Conservation (phyloP, 2,329 filamentous ascomycete genomes). For the Botrytis fragariae region DNA sequence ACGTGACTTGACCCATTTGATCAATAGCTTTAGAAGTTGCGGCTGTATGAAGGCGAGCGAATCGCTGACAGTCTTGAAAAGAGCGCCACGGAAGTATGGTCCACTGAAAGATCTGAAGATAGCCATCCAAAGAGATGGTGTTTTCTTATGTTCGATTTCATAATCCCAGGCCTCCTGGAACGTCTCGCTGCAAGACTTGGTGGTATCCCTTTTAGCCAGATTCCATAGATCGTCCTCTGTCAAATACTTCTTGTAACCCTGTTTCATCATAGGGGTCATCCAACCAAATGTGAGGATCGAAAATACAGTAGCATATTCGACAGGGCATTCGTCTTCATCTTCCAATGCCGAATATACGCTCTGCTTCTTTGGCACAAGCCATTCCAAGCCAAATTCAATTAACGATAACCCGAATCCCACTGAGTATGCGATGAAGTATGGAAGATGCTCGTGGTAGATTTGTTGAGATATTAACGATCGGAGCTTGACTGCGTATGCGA, state of each 20-base stretch:
- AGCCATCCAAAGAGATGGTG: constrained; percentile 84
- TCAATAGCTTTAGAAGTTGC: constrained; percentile 80
- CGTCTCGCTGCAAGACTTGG: constrained; percentile 64
- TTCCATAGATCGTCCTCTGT: constrained; percentile 97
- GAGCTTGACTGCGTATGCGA: constrained; percentile 64
- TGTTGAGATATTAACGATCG: constrained; percentile 64
- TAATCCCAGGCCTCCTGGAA: constrained; percentile 75
- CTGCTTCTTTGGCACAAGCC: constrained; percentile 65
- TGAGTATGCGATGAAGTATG: constrained; percentile 64
- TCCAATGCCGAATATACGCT: constrained; percentile 67
- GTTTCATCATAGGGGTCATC: constrained; percentile 98
- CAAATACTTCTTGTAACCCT: constrained; percentile 86
- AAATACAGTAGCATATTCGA: constrained; percentile 92
- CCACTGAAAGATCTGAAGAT: constrained; percentile 80
- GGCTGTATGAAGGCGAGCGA: constrained; percentile 84
- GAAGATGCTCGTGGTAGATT: constrained; percentile 52
- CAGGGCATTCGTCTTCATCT: constrained; percentile 64
- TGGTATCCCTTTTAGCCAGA: constrained; percentile 75
- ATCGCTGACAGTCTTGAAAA: constrained; percentile 91
- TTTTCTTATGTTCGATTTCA: constrained; percentile 66
- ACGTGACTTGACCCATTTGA: constrained; percentile 82
- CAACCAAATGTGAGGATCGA: constrained; percentile 91
- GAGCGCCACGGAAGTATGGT: constrained; percentile 74
- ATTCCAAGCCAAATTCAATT: constrained; percentile 64
- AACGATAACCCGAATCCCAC: constrained; percentile 57